phyloP scores from a whole-genome alignment of 192 early-diverging fungal species.

The Coemansia sp. region DNA sequence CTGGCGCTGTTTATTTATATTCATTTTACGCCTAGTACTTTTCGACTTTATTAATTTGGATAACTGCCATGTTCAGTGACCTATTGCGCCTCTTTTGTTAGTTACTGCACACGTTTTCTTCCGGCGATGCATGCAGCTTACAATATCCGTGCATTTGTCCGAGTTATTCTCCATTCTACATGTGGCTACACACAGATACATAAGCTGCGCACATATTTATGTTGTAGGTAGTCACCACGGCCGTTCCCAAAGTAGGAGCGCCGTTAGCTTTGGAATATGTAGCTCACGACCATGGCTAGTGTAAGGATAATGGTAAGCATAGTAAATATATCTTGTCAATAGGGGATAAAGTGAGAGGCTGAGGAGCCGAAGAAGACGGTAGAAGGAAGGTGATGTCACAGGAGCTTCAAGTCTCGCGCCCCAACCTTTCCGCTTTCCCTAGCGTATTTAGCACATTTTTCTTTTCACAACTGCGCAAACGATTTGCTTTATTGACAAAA shows the following conservation, averaged over 20 bases:
- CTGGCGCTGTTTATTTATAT: not conserved
- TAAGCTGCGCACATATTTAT: not conserved
- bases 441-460: not conserved
- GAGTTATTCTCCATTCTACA: not conserved
- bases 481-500: not conserved
- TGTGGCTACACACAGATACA: not conserved
- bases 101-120: not conserved
- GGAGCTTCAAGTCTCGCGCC: not conserved
- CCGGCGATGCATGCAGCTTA: not conserved
- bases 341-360: no score
- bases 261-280: no score
- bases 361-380: not conserved
- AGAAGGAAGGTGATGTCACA: not conserved
- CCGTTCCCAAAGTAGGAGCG: not conserved
- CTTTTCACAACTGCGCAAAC: not conserved
- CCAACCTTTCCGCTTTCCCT: not conserved
- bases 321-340: no score
- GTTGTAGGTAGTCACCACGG: not conserved
- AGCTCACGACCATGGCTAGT: not conserved
- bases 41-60: not conserved
- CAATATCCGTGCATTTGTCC: not conserved
- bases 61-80: slow-evolving; percentile 3
- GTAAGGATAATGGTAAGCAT: not conserved
- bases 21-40: not conserved
- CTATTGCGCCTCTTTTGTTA: not conserved